Percentiles rank a stretch among this genome's conserved stretches.
Conservation (phyloP, 345 rosid genomes). For the Gossypium sturtianum region DNA sequence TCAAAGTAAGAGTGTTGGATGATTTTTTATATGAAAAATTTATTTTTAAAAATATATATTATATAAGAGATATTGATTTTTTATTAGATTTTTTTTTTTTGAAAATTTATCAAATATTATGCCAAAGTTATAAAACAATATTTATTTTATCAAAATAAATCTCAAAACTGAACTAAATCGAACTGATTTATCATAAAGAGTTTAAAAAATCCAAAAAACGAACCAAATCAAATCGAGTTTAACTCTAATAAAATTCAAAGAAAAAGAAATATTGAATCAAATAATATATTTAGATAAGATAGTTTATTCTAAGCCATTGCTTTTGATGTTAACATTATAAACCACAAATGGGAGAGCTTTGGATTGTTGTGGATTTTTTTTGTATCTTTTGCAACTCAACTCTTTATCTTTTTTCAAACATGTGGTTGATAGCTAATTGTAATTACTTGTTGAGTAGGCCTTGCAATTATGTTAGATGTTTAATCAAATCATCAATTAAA, state of each 20-base stretch:
- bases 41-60: too few species aligned
- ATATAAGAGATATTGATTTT: too few species aligned
- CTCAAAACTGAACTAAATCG: too few species aligned
- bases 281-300: neutral
- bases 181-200: too few species aligned
- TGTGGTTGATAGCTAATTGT: constrained; percentile 8
- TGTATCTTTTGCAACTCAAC: neutral
- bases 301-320: neutral
- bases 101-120: too few species aligned
- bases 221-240: too few species aligned
- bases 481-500: constrained; percentile 1
- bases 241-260: neutral
- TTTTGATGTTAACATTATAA: neutral
- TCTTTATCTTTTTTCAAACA: too few species aligned
- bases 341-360: neutral
- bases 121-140: too few species aligned
- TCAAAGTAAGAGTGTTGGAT: too few species aligned
- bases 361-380: neutral
- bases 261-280: neutral
- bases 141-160: neutral
- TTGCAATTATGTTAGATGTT: neutral
- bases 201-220: neutral
- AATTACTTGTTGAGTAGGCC: neutral
- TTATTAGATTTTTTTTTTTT: too few species aligned
- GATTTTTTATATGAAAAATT: too few species aligned